These are phyloP conservation scores for Pseudocercospora vitis DNA, from an alignment of 2,329 filamentous ascomycete genomes.

Conservation along the genomic window DNA sequence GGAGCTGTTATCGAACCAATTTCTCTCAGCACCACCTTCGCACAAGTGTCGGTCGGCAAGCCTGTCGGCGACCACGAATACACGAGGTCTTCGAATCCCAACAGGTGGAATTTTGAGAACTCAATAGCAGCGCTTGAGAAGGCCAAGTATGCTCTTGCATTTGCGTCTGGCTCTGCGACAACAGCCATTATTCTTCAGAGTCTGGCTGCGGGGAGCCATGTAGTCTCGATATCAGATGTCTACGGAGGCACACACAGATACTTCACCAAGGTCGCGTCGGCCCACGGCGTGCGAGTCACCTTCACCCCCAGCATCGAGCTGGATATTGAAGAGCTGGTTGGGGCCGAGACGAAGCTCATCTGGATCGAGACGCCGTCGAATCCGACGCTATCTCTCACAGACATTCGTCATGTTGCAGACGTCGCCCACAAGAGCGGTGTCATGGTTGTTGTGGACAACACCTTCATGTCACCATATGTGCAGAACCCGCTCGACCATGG, in stretches of 20 bases:
- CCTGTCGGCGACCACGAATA: slow-evolving; percentile 92
- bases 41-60: slow-evolving; percentile 83
- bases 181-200: slow-evolving; percentile 93
- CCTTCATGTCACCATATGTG: slow-evolving; percentile 92
- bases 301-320: slow-evolving; percentile 92
- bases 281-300: slow-evolving; percentile 90
- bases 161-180: slow-evolving; percentile 89
- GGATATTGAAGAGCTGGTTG: slow-evolving; percentile 81
- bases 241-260: slow-evolving; percentile 98
- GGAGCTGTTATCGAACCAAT: slow-evolving; percentile 96
- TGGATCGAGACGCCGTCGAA: slow-evolving; percentile 98
- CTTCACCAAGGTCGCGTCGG: slow-evolving; percentile 95
- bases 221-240: slow-evolving; percentile 94
- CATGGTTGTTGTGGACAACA: slow-evolving; percentile 98
- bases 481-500: slow-evolving; percentile 95
- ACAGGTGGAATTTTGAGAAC: slow-evolving; percentile 89
- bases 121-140: slow-evolving; percentile 91
- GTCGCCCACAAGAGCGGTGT: slow-evolving; percentile 86
- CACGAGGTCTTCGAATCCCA: slow-evolving; percentile 89
- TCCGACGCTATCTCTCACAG: slow-evolving; percentile 87
- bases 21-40: slow-evolving; percentile 93
- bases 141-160: slow-evolving; percentile 88
- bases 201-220: slow-evolving; percentile 84
- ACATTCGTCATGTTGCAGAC: slow-evolving; percentile 81
- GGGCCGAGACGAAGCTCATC: slow-evolving; percentile 83